Evolutionary conservation across 176 grass and related monocot species (phyloP), one percentile per base, ranked within the genome.

Genomic region (Dendrocalamus sinicus): DNA sequence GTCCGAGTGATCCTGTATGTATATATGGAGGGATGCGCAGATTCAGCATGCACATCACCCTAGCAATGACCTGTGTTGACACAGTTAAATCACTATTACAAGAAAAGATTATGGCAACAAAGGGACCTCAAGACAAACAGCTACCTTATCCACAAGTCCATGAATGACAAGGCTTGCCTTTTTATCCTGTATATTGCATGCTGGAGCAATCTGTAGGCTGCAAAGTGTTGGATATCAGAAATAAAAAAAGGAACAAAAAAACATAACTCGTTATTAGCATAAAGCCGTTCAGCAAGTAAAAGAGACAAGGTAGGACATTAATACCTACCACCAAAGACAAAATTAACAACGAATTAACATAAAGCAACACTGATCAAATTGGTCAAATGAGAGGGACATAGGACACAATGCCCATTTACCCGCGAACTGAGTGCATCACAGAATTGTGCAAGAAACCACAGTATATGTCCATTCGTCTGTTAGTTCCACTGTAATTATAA

Each of bases 101-200:
- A n/a, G n/a, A n/a, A n/a, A n/a, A n/a, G n/a, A n/a, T n/a, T n/a
- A n/a, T n/a, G n/a, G n/a, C n/a, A n/a, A n/a, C n/a, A n/a, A n/a
- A n/a, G n/a, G n/a, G n/a, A n/a, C n/a, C n/a, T n/a, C n/a, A n/a
- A n/a, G n/a, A n/a, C n/a, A n/a, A n/a, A n/a, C n/a, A n/a, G n/a
- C n/a, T n/a, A n/a, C n/a, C n/a, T n/a, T n/a, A n/a, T n/a, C n/a
- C n/a, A n/a, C n/a, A n/a, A n/a, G n/a, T n/a, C n/a, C n/a, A n/a
- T n/a, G n/a, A n/a, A 79, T 50, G 91, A 87, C 89, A 91, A 79
- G 96, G 96, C 65, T 98, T 70, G 96, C 96, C 68, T 92, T 98
- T 90, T 95, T 95, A 79, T 95, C 93, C 86, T 98, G 96, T 59
- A 98, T 95, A 87, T 98, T 98, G 84, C 96, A 98, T 22, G 93